A percentile compares a stretch with the other conserved stretches of the same genome.
These are phyloP conservation scores for Vanderwaltozyma tropicalis DNA, from an alignment of 805 yeast genomes.

Conservation along the genomic window DNA sequence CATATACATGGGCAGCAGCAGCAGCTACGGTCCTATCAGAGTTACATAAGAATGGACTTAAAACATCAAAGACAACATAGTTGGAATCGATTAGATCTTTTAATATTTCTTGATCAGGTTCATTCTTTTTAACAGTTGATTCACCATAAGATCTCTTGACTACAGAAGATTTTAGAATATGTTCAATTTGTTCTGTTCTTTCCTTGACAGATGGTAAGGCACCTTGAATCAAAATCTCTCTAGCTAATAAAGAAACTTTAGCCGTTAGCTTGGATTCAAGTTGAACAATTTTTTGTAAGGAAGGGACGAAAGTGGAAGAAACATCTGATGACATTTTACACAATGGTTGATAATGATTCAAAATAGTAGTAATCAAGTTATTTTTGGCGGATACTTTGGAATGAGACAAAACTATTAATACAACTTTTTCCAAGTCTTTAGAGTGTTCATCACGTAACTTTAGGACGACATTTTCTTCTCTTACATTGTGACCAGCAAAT, in stretches of 20 bases:
- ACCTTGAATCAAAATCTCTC: conserved; percentile 93
- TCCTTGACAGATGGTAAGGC: conserved; percentile 93
- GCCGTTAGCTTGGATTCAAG: conserved; percentile 85
- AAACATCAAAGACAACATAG: conserved; percentile 91
- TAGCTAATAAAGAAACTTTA: conserved; percentile 87
- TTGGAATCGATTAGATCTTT: conserved; percentile 93
- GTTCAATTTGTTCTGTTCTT: conserved; percentile 95
- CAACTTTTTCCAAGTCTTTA: conserved; percentile 63
- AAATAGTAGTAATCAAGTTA: conserved; percentile 75
- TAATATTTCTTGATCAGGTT: conserved; percentile 67
- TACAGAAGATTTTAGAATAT: conserved; percentile 83
- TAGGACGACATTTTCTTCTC: conserved; percentile 86
- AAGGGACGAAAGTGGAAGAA: conserved; percentile 55
- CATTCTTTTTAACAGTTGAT: conserved; percentile 59
- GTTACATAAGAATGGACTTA: conserved; percentile 80
- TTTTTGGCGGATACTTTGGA: conserved; percentile 89
- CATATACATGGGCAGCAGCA: conserved; percentile 95
- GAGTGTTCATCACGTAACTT: conserved; percentile 80
- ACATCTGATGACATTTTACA: conserved; percentile 63
- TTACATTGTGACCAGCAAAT: conserved; percentile 63
- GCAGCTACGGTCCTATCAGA: conserved; percentile 80
- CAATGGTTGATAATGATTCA: conserved; percentile 70
- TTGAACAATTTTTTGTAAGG: conserved; percentile 72
- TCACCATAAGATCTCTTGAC: conserved; percentile 86
- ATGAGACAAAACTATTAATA: conserved; percentile 71